These are phyloP conservation scores for Houttuynia cordata DNA, from an alignment of 164 flowering plant species.

Conservation along the genomic window DNA sequence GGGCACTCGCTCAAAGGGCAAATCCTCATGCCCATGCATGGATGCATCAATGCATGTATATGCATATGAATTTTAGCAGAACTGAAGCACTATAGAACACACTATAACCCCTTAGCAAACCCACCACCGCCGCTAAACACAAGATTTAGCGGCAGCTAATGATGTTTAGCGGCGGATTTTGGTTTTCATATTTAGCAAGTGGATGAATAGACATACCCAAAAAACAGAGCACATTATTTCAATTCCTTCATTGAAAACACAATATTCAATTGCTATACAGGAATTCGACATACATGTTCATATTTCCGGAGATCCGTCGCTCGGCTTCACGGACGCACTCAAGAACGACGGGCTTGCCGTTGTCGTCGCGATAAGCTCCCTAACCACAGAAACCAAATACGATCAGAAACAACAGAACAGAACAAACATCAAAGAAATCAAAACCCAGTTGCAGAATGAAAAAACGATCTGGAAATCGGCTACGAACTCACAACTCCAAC, in stretches of 20 bases:
- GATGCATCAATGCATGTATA: background rate
- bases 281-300: conserved; percentile 51
- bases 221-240: no score
- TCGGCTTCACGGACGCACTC: conserved; percentile 96
- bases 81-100: background rate
- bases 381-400: conserved; percentile 9
- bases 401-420: background rate
- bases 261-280: background rate
- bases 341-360: conserved; percentile 90
- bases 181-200: no score
- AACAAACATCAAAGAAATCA: no score
- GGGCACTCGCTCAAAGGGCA: background rate
- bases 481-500: conserved; percentile 74
- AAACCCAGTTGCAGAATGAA: background rate
- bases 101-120: no score
- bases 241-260: background rate
- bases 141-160: no score
- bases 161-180: no score
- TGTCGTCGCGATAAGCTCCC: conserved; percentile 98
- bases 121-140: no score
- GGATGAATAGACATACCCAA: no score
- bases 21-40: background rate
- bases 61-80: no score
- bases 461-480: background rate
- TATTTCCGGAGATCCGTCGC: conserved; percentile 66